phyloP scores from a whole-genome alignment of 2,329 filamentous ascomycete species.

The Nothophaeocryptopus gaeumannii region DNA sequence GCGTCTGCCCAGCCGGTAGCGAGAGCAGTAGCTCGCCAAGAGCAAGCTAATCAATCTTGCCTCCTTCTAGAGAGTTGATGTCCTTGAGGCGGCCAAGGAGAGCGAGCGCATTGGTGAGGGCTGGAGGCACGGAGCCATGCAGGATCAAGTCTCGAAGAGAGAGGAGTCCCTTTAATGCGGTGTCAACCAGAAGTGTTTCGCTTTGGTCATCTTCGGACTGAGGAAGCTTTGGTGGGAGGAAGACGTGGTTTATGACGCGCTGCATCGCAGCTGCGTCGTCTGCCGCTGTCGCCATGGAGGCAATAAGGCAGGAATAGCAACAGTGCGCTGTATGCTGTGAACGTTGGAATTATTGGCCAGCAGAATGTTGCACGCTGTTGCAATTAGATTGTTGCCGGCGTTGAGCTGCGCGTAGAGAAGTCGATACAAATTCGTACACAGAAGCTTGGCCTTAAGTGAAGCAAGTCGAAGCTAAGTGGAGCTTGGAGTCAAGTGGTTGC shows the following conservation, averaged over 20 bases:
- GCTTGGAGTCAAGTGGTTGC: no score
- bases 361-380: no score
- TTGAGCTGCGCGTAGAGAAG: no score
- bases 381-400: no score
- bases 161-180: conserved; percentile 11
- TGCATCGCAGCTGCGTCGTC: conserved; percentile 7
- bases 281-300: neutral
- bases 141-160: conserved; percentile 11
- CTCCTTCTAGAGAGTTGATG: conserved; percentile 3
- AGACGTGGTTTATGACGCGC: conserved; percentile 40
- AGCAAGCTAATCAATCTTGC: neutral
- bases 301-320: no score
- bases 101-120: conserved; percentile 2
- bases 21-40: neutral
- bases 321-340: no score
- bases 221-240: conserved; percentile 43
- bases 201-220: conserved; percentile 33
- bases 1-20: conserved; percentile 5
- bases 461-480: no score
- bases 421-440: no score
- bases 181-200: conserved; percentile 1
- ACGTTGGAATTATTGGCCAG: no score
- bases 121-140: conserved; percentile 22
- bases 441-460: no score
- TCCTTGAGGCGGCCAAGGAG: neutral